Base-by-base conservation (phyloP, 2,329 filamentous ascomycete genomes). In the Alternaria ethzedia region DNA sequence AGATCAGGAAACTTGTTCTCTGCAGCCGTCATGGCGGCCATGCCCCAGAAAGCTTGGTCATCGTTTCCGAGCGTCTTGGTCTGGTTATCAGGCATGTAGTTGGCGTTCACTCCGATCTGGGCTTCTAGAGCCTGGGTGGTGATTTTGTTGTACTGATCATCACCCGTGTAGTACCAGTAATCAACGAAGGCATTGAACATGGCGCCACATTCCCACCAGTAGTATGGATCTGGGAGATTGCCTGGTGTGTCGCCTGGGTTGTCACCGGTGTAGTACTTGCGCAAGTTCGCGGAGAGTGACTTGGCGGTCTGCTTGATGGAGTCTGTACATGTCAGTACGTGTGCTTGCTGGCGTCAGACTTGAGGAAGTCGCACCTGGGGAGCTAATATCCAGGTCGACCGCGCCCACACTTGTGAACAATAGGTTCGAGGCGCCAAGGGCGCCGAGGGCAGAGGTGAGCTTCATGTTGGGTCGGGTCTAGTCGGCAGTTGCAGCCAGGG, bases 41-140 rank as follows among this genome's bases (percentile, higher is more conserved):
- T 85, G 5, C 81, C 86, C 86, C 86, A 88, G 69, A 88, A 88
- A 11, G 79, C 82, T 72, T 88, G 86, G 66, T 88, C 86, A 56
- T 88, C 86, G 68, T 88, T 87, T 64, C 86, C 86, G 30, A 80
- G 71, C 13, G 78, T 78, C 60, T 77, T 80, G 8, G 89, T 91
- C 79, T 91, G 89, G 72, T 91, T 91, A 1, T 85, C 83, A 6
- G 93, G 91, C 89, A 95, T 94, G 77, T 91, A 96, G 75, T 95
- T 90, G 61, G 88, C 83, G 73, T 91, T 85, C 3, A 87, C 85
- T 57, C 92, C 92, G 57, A 90, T 88, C 79, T 97, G 93, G 76
- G 87, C 89, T 50, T 94, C 84, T 70, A 97, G 85, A 12, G 87
- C 93, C 66, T 80, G 78, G 5, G 63, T 64, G 2, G 76, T 80